Evolutionary conservation across 495 filamentous ascomycete genomes (phyloP).

Genomic region (Pseudevernia furfuracea): DNA sequence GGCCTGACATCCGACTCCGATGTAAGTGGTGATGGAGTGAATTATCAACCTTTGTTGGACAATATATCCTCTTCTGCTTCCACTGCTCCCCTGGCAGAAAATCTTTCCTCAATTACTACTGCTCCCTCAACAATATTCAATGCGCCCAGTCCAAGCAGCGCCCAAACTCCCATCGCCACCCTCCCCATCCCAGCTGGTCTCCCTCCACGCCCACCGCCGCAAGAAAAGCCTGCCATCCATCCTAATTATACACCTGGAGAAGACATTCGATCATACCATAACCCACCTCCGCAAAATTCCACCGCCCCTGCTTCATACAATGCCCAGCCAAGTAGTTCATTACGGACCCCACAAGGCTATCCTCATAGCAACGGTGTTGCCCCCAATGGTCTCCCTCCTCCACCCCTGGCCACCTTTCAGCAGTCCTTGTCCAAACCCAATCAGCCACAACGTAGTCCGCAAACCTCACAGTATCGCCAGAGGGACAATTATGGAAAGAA

Average conservation of each 20-base stretch:
- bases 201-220: conserved; percentile 44
- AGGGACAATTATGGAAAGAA: conserved; percentile 10
- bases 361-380: conserved; percentile 49
- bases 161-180: conserved; percentile 35
- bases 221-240: conserved; percentile 50
- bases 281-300: conserved; percentile 34
- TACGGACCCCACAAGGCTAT: conserved; percentile 32
- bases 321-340: conserved; percentile 31
- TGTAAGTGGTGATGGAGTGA: conserved; percentile 36
- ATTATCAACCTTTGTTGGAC: conserved; percentile 47
- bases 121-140: conserved; percentile 30
- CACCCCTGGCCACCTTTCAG: conserved; percentile 51
- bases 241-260: conserved; percentile 48
- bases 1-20: conserved; percentile 1
- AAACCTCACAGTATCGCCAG: conserved; percentile 22
- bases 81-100: conserved; percentile 32
- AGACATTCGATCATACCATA: conserved; percentile 53
- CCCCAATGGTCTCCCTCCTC: conserved; percentile 50
- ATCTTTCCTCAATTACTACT: conserved; percentile 28
- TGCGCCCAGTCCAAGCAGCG: conserved; percentile 32
- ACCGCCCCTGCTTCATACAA: conserved; percentile 35
- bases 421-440: conserved; percentile 32
- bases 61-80: conserved; percentile 42
- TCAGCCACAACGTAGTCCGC: conserved; percentile 36
- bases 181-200: conserved; percentile 34